phyloP scores from a whole-genome alignment of 768 basidiomycete species.

The Xerocomellus chrysenteron region DNA sequence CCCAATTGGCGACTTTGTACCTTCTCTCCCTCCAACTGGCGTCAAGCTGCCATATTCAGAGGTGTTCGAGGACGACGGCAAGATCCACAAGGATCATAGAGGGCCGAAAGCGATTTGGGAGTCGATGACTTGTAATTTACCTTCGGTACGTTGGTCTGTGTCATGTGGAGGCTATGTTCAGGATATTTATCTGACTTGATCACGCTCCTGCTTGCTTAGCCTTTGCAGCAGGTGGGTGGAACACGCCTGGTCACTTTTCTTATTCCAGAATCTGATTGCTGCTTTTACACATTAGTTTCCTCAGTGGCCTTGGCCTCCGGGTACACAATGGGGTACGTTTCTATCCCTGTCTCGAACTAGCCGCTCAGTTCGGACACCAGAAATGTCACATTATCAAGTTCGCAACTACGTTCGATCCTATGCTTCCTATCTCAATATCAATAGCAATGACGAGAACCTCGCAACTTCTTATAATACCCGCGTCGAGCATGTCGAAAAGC shows the following conservation, averaged over 20 bases:
- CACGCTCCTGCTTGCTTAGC: background rate
- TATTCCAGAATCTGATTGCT: background rate
- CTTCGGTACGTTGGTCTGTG: slow-evolving; percentile 8
- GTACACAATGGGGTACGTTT: slow-evolving; percentile 13
- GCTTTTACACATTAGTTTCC: background rate
- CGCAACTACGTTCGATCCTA: slow-evolving; percentile 32
- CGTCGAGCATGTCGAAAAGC: slow-evolving; percentile 46
- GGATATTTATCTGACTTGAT: background rate
- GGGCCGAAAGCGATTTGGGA: slow-evolving; percentile 16
- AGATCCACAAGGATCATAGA: slow-evolving; percentile 5
- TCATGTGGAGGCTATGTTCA: background rate
- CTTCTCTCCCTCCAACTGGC: slow-evolving; percentile 5
- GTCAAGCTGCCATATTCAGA: slow-evolving; percentile 10
- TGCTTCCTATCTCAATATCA: slow-evolving; percentile 11
- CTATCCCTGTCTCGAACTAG: background rate
- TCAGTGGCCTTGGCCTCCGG: slow-evolving; percentile 19
- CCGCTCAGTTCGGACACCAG: slow-evolving; percentile 9
- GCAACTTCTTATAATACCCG: slow-evolving; percentile 46
- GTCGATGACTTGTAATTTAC: slow-evolving; percentile 6
- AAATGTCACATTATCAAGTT: slow-evolving; percentile 34
- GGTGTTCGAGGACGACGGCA: slow-evolving; percentile 8
- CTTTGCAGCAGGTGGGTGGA: slow-evolving; percentile 1
- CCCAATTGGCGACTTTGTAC: slow-evolving; percentile 8
- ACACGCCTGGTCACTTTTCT: background rate
- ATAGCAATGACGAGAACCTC: slow-evolving; percentile 38